These are phyloP conservation scores for Cercophora newfieldiana DNA, from an alignment of 495 filamentous ascomycete genomes.

Conservation along the genomic window DNA sequence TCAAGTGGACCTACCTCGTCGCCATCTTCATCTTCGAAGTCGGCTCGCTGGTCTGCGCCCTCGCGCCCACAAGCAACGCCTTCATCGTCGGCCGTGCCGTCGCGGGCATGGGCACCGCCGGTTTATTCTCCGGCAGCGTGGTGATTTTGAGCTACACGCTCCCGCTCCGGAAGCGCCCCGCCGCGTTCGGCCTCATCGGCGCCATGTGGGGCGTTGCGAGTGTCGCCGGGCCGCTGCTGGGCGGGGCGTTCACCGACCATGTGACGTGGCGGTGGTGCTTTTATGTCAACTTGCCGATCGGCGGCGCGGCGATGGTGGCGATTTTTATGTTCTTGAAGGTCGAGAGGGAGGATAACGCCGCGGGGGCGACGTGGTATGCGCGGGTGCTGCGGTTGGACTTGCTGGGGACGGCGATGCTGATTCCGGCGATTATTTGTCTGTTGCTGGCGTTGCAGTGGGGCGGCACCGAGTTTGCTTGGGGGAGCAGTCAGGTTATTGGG, in stretches of 20 bases:
- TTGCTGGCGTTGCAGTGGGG: conserved; percentile 68
- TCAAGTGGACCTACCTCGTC: conserved; percentile 53
- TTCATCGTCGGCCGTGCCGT: conserved; percentile 57
- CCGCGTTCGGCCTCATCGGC: conserved; percentile 75
- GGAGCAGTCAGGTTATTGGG: conserved; percentile 41
- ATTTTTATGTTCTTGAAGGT: conserved; percentile 56
- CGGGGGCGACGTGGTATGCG: conserved; percentile 33
- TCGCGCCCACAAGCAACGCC: conserved; percentile 49
- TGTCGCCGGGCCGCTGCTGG: conserved; percentile 44
- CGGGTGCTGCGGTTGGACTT: conserved; percentile 54
- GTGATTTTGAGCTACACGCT: conserved; percentile 69
- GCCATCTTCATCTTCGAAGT: conserved; percentile 50
- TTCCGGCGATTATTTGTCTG: conserved; percentile 55
- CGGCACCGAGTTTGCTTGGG: conserved; percentile 56
- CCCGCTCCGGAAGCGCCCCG: conserved; percentile 66
- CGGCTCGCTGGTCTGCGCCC: conserved; percentile 53
- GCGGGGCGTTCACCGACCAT: conserved; percentile 49
- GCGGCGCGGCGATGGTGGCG: conserved; percentile 55
- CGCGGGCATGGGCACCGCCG: conserved; percentile 53
- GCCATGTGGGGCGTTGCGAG: conserved; percentile 79
- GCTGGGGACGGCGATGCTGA: conserved; percentile 50
- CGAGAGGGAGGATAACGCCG: conserved; percentile 34
- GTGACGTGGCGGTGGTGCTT: conserved; percentile 59
- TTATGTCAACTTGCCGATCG: conserved; percentile 63
- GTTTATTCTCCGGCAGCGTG: conserved; percentile 55